Conservation (phyloP, 345 rosid species). For the Eutrema heterophyllum region DNA sequence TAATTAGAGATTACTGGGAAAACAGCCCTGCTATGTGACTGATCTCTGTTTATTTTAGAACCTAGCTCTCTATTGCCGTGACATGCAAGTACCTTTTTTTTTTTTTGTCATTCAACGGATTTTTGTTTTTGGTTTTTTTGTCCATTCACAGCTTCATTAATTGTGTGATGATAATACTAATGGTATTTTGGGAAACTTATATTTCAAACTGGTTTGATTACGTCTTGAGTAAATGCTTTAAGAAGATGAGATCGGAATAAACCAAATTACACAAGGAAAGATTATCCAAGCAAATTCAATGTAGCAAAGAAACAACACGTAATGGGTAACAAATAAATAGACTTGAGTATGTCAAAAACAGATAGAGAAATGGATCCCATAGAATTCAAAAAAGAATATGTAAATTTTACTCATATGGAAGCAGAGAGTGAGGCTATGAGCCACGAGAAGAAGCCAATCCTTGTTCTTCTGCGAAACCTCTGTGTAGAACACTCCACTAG, state of each 20-base stretch:
- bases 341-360: not conserved
- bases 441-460: conserved; percentile 30
- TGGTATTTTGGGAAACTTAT: not conserved
- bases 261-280: not conserved
- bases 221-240: not conserved
- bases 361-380: not conserved
- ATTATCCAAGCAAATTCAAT: not conserved
- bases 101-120: too few relatives aligned
- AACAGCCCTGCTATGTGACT: too few relatives aligned
- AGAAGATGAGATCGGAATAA: not conserved
- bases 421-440: conserved; percentile 18
- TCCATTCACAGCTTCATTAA: too few relatives aligned
- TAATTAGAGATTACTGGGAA: too few relatives aligned
- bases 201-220: not conserved
- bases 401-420: not conserved
- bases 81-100: too few relatives aligned
- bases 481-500: conserved; percentile 26
- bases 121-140: too few relatives aligned
- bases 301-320: not conserved
- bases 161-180: not conserved
- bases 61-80: too few relatives aligned
- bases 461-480: conserved; percentile 15
- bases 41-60: too few relatives aligned
- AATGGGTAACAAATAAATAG: not conserved
- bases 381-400: not conserved